Percentiles rank a stretch among this genome's conserved stretches.
Conservation (phyloP, 169 alveolate genomes). For the Cryptosporidium baileyi region DNA sequence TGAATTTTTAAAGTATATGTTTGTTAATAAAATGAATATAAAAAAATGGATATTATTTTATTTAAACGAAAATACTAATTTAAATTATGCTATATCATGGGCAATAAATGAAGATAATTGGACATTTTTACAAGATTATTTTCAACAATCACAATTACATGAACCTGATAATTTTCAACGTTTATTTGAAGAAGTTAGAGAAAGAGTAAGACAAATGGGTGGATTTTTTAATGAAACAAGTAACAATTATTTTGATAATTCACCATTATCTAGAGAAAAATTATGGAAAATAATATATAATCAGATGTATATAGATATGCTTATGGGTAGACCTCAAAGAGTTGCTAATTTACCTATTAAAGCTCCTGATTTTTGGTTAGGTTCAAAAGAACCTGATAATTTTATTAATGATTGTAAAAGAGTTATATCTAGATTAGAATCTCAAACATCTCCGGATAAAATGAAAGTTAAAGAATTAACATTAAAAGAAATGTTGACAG, state of each 20-base stretch:
- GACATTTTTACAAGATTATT: slow-evolving; percentile 25
- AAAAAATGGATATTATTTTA: slow-evolving; percentile 62
- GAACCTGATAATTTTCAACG: slow-evolving; percentile 50
- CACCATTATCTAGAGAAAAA: slow-evolving; percentile 9
- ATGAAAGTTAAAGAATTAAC: slow-evolving; percentile 9
- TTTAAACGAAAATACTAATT: slow-evolving; percentile 26
- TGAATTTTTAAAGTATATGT: slow-evolving; percentile 51
- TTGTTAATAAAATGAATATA: slow-evolving; percentile 11
- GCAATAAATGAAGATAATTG: slow-evolving; percentile 66
- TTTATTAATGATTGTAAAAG: slow-evolving; percentile 44
- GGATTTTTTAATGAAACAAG: slow-evolving; percentile 23
- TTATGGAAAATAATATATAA: slow-evolving; percentile 55
- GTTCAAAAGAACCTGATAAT: slow-evolving; percentile 32
- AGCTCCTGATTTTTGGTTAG: slow-evolving; percentile 60
- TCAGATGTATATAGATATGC: slow-evolving; percentile 45
- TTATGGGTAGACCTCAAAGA: slow-evolving; percentile 44
- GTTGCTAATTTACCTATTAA: slow-evolving; percentile 37
- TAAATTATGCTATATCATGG: slow-evolving; percentile 50
- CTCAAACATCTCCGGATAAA: slow-evolving; percentile 1
- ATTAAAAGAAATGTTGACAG: slow-evolving; percentile 24
- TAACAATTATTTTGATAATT: neutral
- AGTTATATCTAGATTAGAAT: slow-evolving; percentile 15
- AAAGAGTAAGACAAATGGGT: slow-evolving; percentile 69
- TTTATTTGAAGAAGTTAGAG: slow-evolving; percentile 42
- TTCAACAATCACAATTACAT: slow-evolving; percentile 30